A percentile compares a stretch with the other conserved stretches of the same genome.
phyloP scores from a whole-genome alignment of 208 protist genomes.

The Trypanosoma mega region DNA sequence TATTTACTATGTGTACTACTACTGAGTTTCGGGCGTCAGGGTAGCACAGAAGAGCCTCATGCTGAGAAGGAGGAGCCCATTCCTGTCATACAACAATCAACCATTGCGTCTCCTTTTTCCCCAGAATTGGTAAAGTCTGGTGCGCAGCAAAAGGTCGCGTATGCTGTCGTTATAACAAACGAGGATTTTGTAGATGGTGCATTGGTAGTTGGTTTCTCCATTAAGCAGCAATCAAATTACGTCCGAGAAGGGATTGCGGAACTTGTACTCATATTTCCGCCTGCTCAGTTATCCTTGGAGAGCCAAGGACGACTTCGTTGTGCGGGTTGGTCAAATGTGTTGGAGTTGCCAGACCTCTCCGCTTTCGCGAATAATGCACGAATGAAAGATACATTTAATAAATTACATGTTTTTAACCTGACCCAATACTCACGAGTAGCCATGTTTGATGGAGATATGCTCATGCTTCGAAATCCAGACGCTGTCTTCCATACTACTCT shows the following conservation, averaged over 20 bases:
- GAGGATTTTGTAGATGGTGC: constrained; percentile 23
- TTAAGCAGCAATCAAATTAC: constrained; percentile 6
- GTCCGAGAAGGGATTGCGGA: background rate
- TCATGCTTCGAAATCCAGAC: constrained; percentile 20
- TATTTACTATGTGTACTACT: no score
- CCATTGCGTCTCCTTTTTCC: background rate
- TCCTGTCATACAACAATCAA: no score
- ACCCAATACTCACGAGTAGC: constrained; percentile 23
- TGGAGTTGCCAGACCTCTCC: constrained; percentile 16
- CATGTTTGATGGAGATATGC: constrained; percentile 25
- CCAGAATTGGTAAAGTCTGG: background rate
- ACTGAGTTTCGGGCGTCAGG: no score
- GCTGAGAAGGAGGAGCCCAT: no score
- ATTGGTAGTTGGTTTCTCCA: constrained; percentile 12
- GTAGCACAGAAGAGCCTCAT: no score
- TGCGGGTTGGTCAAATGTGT: constrained; percentile 14
- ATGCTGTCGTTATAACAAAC: constrained; percentile 20
- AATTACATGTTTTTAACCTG: constrained; percentile 26
- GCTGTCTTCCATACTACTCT: constrained; percentile 15
- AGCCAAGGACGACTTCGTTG: constrained; percentile 12
- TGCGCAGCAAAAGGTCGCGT: constrained; percentile 2
- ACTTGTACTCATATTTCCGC: constrained; percentile 13
- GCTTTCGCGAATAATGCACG: constrained; percentile 5
- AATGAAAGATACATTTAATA: constrained; percentile 19
- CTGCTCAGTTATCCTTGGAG: constrained; percentile 5